These are phyloP conservation scores for Rhodotorula babjevae DNA, from an alignment of 768 basidiomycete species.

Conservation along the genomic window DNA sequence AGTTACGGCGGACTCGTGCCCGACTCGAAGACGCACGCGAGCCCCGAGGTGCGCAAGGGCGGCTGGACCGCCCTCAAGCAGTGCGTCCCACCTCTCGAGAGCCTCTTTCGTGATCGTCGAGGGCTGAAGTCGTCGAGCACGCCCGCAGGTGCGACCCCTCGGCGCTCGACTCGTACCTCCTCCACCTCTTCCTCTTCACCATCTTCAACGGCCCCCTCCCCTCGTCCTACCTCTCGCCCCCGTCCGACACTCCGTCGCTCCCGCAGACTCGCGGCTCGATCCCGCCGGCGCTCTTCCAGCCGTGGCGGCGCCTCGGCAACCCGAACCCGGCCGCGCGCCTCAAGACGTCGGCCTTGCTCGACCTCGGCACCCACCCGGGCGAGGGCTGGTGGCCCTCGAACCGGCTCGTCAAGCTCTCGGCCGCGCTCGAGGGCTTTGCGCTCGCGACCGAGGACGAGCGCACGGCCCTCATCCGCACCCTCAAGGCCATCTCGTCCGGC, in stretches of 20 bases:
- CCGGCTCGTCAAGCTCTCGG: slow-evolving; percentile 74
- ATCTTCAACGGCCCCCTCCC: slow-evolving; percentile 80
- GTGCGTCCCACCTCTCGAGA: slow-evolving; percentile 51
- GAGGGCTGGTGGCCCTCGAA: slow-evolving; percentile 77
- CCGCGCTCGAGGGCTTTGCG: slow-evolving; percentile 77
- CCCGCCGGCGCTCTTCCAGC: slow-evolving; percentile 66
- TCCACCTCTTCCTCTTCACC: slow-evolving; percentile 77
- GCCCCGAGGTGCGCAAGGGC: slow-evolving; percentile 81
- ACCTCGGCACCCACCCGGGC: slow-evolving; percentile 65
- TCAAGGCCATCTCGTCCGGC: slow-evolving; percentile 56
- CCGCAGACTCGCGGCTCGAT: slow-evolving; percentile 71
- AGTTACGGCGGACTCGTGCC: slow-evolving; percentile 63
- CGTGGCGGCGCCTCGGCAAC: slow-evolving; percentile 81
- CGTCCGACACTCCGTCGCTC: slow-evolving; percentile 60
- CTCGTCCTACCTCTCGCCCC: slow-evolving; percentile 58
- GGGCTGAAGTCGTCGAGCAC: rapidly evolving
- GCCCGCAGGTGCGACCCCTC: slow-evolving; percentile 53
- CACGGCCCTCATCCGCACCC: slow-evolving; percentile 28
- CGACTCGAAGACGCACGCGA: slow-evolving; percentile 59
- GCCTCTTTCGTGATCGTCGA: background rate
- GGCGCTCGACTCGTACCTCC: slow-evolving; percentile 76
- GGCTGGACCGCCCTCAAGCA: slow-evolving; percentile 81
- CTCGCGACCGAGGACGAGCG: slow-evolving; percentile 70
- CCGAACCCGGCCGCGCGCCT: slow-evolving; percentile 78
- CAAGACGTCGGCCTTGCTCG: slow-evolving; percentile 69